A percentile compares a stretch with the other conserved stretches of the same genome.
Conservation (phyloP, 2,329 filamentous ascomycete genomes). For the Colletotrichum eleusines region DNA sequence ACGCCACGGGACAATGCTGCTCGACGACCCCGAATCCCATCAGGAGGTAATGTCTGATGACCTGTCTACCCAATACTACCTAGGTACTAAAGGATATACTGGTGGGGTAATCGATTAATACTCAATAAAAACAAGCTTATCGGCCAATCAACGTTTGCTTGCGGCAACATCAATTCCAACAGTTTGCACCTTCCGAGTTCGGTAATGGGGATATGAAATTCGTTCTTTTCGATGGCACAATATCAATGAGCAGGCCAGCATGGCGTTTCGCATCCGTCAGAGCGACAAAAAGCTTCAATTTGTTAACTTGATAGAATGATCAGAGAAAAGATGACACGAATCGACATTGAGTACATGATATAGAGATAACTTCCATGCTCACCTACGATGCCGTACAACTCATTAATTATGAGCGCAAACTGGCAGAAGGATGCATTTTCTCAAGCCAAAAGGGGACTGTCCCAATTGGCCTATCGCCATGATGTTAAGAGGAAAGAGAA, state of each 20-base stretch:
- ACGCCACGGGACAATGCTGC: background rate
- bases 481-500: background rate
- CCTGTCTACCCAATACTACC: too few relatives aligned
- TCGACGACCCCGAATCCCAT: background rate
- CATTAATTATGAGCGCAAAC: background rate
- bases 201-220: background rate
- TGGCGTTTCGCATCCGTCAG: background rate
- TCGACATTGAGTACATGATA: background rate
- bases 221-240: background rate
- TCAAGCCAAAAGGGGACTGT: background rate
- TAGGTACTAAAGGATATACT: background rate
- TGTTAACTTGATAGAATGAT: accelerated
- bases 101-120: background rate
- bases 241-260: background rate
- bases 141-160: background rate
- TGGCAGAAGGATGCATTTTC: too few relatives aligned
- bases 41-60: background rate
- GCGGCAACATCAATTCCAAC: background rate
- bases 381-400: background rate
- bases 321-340: too few relatives aligned
- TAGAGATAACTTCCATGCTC: background rate
- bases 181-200: background rate
- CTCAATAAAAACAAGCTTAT: background rate
- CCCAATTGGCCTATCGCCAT: background rate
- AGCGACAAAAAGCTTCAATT: background rate